Evolutionary conservation across 108 stramenopile species (phyloP), one percentile per base, ranked within the genome.

Genomic region (Skeletonema marinoi): DNA sequence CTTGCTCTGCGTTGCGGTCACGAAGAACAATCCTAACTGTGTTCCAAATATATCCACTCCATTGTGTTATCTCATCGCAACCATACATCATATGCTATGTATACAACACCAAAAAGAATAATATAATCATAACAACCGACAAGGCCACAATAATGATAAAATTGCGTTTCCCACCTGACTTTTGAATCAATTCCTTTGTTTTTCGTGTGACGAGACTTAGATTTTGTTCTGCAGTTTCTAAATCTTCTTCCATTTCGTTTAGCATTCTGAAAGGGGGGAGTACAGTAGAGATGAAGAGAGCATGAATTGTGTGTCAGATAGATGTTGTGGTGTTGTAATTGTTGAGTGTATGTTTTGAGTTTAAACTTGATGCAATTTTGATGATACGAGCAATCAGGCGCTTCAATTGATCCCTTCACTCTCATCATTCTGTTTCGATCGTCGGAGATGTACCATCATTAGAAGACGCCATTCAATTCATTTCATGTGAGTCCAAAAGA

Each of bases 121-220:
- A 73, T 32, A 97, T 80, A 48, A 92, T 64, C 48, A 85, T 92
- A 17, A 94, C 82, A 1, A 81, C 65, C 38, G 81, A 71, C 10
- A 95, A 78, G 0, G 69, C 66, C 32, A 90, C 71, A 56, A 97
- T 97, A 36, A 95, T 65, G 31, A 85, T 44, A 75, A 90, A 95
- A 82, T 94, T 93, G 60, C 89, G 73, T 38, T 81, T 88, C 79
- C 93, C 96, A 59, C 95, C 96, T 4, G 88, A 81, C 68, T 86
- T 81, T 73, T 92, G 84, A 63, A 97, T 97, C 38, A 97, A 83
- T 71, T 95, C 94, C 73, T 94, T 88, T 42, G 96, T 97, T 77
- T 92, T 95, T 65, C 83, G 59, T 41, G 96, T 97, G 35, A 97
- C 91, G 19, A 92, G 51, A 50, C 91, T 93, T 31, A 97, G 62